Conservation (phyloP, 139 green algal species). For the Chlorella sorokiniana region DNA sequence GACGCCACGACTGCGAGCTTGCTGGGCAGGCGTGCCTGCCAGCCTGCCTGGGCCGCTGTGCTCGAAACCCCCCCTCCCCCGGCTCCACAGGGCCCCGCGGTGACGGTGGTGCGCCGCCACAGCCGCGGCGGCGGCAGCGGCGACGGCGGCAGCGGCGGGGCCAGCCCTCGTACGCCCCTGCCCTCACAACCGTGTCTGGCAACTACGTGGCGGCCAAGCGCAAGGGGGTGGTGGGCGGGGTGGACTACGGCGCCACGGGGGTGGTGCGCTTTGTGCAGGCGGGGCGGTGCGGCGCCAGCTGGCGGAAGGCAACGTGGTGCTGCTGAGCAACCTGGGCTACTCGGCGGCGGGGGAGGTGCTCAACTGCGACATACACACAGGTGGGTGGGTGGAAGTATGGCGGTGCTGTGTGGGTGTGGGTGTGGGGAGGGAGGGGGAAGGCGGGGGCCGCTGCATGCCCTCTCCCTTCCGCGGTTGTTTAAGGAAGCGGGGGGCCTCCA, state of each 20-base stretch:
- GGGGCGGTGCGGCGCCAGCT: constrained; percentile 79
- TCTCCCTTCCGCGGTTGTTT: no score
- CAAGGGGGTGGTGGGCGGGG: constrained; percentile 85
- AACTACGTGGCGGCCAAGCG: constrained; percentile 95
- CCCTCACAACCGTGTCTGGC: constrained; percentile 71
- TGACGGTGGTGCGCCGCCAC: constrained; percentile 43
- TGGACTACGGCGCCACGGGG: constrained; percentile 82
- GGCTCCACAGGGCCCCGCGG: constrained; percentile 20
- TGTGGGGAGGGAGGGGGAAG: background rate
- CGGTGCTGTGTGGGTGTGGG: background rate
- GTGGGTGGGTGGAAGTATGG: background rate
- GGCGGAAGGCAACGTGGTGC: constrained; percentile 81
- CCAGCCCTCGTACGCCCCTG: no score
- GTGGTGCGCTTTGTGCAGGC: constrained; percentile 80
- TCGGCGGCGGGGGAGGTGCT: constrained; percentile 85
- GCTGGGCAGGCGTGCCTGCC: background rate
- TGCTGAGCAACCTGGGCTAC: constrained; percentile 85
- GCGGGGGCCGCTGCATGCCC: no score
- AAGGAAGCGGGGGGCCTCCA: no score
- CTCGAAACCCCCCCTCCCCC: background rate
- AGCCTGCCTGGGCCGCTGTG: no score
- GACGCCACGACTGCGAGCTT: background rate
- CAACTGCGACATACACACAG: constrained; percentile 77
- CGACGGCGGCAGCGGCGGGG: background rate
- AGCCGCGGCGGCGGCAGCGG: constrained; percentile 47